Base-by-base conservation (phyloP, 2,329 filamentous ascomycete genomes). In the Penicillium sp. region DNA sequence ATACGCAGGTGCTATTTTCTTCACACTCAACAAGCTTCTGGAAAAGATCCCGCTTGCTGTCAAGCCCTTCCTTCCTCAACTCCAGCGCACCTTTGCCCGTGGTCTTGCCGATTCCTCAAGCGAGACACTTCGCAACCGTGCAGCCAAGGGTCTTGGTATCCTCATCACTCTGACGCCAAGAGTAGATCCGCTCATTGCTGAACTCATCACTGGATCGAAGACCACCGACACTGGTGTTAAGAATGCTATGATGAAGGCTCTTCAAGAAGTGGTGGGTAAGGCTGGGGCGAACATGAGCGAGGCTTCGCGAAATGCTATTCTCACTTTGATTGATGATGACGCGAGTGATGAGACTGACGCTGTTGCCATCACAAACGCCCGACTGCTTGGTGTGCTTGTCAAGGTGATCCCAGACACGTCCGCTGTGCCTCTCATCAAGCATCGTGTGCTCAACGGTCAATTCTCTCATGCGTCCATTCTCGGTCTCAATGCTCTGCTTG, bases 71-170 rank as follows among this genome's bases (percentile, higher is more conserved):
- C 73, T 98, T 65, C 93, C 93, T 8, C 93, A 98, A 66, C 79
- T 98, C 45, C 93, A 98, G 71, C 83, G 93, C 51, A 98, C 93
- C 0, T 98, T 98, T 73, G 91, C 93, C 49, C 94, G 96, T 71
- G 91, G 90, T 37, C 78, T 98, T 43, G 93, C 93, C 3, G 94
- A 98, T 69, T 84, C 90, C 0, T 88, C 90, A 0, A 97, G 91
- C 66, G 91, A 97, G 58, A 76, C 90, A 18, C 74, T 98, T 50
- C 83, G 94, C 56, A 85, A 84, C 50, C 82, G 94, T 56, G 93
- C 94, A 45, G 93, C 93, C 34, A 95, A 93, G 73, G 93, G 93
- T 41, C 74, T 98, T 42, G 93, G 94, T 50, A 97, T 91, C 8
- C 73, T 98, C 52, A 98, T 98, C 73, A 95, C 90, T 51, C 82